phyloP scores from a whole-genome alignment of 345 rosid species.

The Citrus trifoliata region DNA sequence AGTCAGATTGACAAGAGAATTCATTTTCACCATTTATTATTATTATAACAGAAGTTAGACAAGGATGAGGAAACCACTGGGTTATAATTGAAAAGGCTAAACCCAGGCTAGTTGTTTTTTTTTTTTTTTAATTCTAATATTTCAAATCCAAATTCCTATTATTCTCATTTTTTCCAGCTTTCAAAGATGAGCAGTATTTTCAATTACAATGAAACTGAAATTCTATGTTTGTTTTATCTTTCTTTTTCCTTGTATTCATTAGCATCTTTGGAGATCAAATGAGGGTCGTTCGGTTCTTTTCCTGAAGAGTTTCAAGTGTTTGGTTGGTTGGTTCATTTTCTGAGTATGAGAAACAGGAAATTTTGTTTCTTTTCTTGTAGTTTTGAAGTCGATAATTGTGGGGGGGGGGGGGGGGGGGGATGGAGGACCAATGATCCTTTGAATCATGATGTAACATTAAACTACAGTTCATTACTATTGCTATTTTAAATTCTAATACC shows the following conservation, averaged over 20 bases:
- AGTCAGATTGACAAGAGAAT: constrained; percentile 26
- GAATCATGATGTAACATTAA: constrained; percentile 28
- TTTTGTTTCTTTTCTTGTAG: constrained; percentile 14
- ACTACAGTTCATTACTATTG: constrained; percentile 15
- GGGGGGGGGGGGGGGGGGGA: constrained; percentile 9
- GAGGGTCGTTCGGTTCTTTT: constrained; percentile 17
- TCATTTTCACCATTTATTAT: constrained; percentile 42
- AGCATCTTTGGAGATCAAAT: constrained; percentile 13
- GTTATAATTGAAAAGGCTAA: constrained; percentile 22
- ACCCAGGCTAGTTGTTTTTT: constrained; percentile 29
- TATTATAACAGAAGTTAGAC: constrained; percentile 41
- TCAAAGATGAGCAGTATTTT: constrained; percentile 17
- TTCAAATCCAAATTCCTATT: constrained; percentile 27
- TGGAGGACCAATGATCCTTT: constrained; percentile 17
- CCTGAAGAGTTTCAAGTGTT: neutral
- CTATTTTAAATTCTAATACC: constrained; percentile 12
- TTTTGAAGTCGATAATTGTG: constrained; percentile 17
- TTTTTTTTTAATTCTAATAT: constrained; percentile 17
- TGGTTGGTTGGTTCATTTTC: constrained; percentile 14
- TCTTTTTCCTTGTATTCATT: constrained; percentile 20
- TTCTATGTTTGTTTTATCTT: constrained; percentile 14
- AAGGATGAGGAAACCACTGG: constrained; percentile 33
- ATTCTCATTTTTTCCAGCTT: constrained; percentile 22
- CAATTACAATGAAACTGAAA: constrained; percentile 18
- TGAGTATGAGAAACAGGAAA: constrained; percentile 16